A percentile compares a stretch with the other conserved stretches of the same genome.
Evolutionary conservation across 495 filamentous ascomycete genomes (phyloP).

Genomic region (Amphirosellinia nigrospora): DNA sequence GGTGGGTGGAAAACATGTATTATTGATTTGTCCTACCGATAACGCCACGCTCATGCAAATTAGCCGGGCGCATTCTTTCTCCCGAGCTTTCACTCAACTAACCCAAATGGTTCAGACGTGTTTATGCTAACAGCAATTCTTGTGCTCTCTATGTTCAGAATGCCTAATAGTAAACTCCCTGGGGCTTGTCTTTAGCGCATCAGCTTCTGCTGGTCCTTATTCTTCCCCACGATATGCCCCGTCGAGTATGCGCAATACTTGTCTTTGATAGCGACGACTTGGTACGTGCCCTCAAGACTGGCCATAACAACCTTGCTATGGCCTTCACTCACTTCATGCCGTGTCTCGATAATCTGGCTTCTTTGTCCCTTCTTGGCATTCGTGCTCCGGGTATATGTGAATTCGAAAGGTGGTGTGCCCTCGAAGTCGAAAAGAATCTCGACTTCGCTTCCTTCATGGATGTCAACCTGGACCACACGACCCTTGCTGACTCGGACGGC

Average conservation of each 20-base stretch:
- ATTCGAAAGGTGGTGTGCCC: conserved; percentile 96
- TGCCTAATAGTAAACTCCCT: conserved; percentile 6
- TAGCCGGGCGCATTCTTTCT: conserved; percentile 24
- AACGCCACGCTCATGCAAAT: conserved; percentile 46
- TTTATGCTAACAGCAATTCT: conserved; percentile 1
- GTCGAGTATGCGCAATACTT: conserved; percentile 84
- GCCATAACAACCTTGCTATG: conserved; percentile 79
- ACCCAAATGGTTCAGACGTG: conserved; percentile 26
- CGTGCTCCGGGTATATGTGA: conserved; percentile 91
- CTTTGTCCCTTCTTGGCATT: conserved; percentile 79
- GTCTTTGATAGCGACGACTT: conserved; percentile 95
- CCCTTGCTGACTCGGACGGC: conserved; percentile 88
- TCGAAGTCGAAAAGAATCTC: conserved; percentile 93
- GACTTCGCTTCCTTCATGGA: conserved; percentile 92
- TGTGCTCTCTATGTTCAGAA: conserved; percentile 23
- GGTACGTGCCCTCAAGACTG: conserved; percentile 93
- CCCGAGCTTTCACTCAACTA: conserved; percentile 24
- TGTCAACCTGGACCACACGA: conserved; percentile 77
- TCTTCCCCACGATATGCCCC: conserved; percentile 57
- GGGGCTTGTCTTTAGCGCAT: conserved; percentile 21
- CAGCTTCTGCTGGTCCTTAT: conserved; percentile 35
- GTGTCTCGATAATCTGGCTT: conserved; percentile 82
- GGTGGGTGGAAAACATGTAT: conserved; percentile 21
- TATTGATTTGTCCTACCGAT: conserved; percentile 33
- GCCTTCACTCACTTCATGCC: conserved; percentile 82